Evolutionary conservation across 345 rosid species (phyloP).

Genomic region (Erucastrum elatum): DNA sequence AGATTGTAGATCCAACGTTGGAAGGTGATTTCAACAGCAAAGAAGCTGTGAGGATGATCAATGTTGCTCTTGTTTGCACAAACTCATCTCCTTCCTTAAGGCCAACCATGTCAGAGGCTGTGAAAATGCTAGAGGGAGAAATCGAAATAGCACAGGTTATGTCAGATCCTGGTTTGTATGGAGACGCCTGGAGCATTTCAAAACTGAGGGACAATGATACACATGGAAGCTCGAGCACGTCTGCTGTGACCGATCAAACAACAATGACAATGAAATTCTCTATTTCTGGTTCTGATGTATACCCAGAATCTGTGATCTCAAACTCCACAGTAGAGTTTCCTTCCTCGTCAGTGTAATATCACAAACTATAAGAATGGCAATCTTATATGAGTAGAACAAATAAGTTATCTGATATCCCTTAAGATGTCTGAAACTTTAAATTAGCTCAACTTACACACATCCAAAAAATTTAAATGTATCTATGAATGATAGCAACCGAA

Average conservation of each 20-base stretch:
- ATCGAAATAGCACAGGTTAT: slow-evolving; percentile 19
- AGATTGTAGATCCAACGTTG: slow-evolving; percentile 41
- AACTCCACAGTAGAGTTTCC: slow-evolving; percentile 12
- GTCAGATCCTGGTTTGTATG: slow-evolving; percentile 29
- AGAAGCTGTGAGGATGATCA: slow-evolving; percentile 45
- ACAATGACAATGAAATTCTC: slow-evolving; percentile 5
- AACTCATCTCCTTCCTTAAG: slow-evolving; percentile 40
- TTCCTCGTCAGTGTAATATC: background rate
- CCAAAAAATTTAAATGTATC: too few relatives aligned
- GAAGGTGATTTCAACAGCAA: slow-evolving; percentile 27
- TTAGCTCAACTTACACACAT: too few relatives aligned
- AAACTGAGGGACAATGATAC: slow-evolving; percentile 3
- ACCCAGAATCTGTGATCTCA: slow-evolving; percentile 22
- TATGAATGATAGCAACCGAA: too few relatives aligned
- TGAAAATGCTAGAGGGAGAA: slow-evolving; percentile 44
- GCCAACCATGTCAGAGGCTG: slow-evolving; percentile 46
- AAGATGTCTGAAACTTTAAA: too few relatives aligned
- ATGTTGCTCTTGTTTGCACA: slow-evolving; percentile 46
- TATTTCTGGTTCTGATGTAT: slow-evolving; percentile 6
- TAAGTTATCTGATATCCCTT: background rate
- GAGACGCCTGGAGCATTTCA: slow-evolving; percentile 33
- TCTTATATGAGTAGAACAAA: background rate
- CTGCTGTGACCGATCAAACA: background rate
- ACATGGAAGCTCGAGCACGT: background rate
- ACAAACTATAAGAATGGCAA: background rate